Conservation (phyloP, 495 filamentous ascomycete genomes). For the Penicillium macrosclerotiorum region DNA sequence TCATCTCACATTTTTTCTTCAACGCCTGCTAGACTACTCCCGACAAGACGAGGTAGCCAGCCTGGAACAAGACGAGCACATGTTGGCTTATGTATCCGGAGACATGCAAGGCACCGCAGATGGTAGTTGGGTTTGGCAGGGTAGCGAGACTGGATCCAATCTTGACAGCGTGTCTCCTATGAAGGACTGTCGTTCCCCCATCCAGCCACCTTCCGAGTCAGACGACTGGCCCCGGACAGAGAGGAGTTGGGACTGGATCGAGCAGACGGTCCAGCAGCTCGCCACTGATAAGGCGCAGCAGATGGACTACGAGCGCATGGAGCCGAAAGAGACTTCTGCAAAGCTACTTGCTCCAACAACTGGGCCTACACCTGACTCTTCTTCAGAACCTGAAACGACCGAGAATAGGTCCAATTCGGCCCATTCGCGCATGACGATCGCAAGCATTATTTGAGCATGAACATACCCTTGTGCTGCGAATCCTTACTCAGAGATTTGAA, state of each 20-base stretch:
- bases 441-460: slow-evolving; percentile 67
- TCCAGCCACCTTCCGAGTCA: no score
- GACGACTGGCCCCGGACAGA: no score
- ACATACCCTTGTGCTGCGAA: no score
- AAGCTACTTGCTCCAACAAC: no score
- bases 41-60: slow-evolving; percentile 50
- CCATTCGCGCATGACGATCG: slow-evolving; percentile 70
- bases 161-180: slow-evolving; percentile 28
- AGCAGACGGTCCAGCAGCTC: slow-evolving; percentile 48
- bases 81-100: slow-evolving; percentile 82
- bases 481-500: no score
- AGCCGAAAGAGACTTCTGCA: slow-evolving; percentile 24
- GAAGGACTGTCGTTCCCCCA: no score
- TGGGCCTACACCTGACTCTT: slow-evolving; percentile 33
- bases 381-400: slow-evolving; percentile 37
- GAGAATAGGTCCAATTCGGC: slow-evolving; percentile 34
- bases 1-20: slow-evolving; percentile 80
- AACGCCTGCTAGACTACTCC: slow-evolving; percentile 55
- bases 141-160: slow-evolving; percentile 52
- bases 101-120: slow-evolving; percentile 85
- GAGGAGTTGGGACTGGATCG: slow-evolving; percentile 55
- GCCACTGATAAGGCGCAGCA: slow-evolving; percentile 40
- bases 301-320: slow-evolving; percentile 15
- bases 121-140: slow-evolving; percentile 84
- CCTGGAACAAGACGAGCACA: slow-evolving; percentile 80